Conservation (phyloP, 176 grass and related monocot genomes). For the Lolium multiflorum region DNA sequence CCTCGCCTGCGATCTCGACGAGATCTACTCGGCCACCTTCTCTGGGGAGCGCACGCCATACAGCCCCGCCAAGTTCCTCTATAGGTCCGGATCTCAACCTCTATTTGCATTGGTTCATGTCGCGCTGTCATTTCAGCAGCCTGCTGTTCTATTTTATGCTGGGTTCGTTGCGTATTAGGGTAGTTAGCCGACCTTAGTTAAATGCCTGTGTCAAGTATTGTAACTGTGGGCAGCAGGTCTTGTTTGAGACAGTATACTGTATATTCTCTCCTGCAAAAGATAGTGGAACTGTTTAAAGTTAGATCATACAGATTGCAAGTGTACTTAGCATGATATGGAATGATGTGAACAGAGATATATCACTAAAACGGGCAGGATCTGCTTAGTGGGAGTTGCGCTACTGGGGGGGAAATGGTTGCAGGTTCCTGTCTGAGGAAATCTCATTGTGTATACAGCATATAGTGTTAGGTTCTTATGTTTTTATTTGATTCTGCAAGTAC, state of each 20-base stretch:
- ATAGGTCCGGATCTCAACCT: slow-evolving; percentile 69
- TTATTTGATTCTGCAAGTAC: slow-evolving; percentile 10
- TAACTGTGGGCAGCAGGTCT: slow-evolving; percentile 24
- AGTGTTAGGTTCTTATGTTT: background rate
- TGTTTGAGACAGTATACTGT: slow-evolving; percentile 12
- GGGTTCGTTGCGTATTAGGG: slow-evolving; percentile 34
- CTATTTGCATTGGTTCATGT: slow-evolving; percentile 36
- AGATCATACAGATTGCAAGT: slow-evolving; percentile 25
- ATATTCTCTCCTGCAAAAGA: slow-evolving; percentile 9
- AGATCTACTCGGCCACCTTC: slow-evolving; percentile 89
- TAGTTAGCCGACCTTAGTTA: slow-evolving; percentile 23
- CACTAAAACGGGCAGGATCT: slow-evolving; percentile 2
- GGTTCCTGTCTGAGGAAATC: slow-evolving; percentile 29
- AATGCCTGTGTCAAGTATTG: slow-evolving; percentile 30
- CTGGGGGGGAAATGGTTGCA: background rate
- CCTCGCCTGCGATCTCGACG: slow-evolving; percentile 87
- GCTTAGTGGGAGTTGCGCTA: background rate
- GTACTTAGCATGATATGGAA: slow-evolving; percentile 29
- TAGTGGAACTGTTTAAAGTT: slow-evolving; percentile 18
- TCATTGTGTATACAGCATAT: background rate
- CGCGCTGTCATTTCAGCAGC: slow-evolving; percentile 3
- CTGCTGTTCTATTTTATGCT: slow-evolving; percentile 13
- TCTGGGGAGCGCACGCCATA: slow-evolving; percentile 80
- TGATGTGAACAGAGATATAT: slow-evolving; percentile 4
- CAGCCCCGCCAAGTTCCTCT: slow-evolving; percentile 89